These are phyloP conservation scores for Centaurea solstitialis DNA, from an alignment of 129 eudicot species.

Conservation along the genomic window DNA sequence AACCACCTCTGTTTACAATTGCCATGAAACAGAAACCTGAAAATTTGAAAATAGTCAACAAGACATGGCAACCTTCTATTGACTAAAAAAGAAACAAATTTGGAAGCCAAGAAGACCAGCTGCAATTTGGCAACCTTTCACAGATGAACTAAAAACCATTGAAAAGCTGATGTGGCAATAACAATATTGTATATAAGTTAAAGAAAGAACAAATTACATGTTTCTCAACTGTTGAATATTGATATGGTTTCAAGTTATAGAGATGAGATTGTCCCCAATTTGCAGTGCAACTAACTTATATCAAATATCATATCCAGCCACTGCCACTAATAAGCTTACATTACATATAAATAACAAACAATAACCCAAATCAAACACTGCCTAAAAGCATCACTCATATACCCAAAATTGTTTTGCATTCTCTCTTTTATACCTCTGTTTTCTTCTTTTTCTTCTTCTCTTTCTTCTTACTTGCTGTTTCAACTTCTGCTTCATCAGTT, in stretches of 20 bases:
- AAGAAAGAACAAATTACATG: neutral
- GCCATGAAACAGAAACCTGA: neutral
- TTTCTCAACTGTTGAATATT: neutral
- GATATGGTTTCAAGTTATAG: neutral
- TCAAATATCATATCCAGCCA: neutral
- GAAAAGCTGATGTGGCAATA: neutral
- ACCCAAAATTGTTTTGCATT: neutral
- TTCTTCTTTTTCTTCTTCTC: conserved; percentile 54
- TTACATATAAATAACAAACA: neutral
- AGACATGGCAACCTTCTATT: neutral
- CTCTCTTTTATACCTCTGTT: neutral
- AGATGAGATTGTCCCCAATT: neutral
- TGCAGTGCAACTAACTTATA: neutral
- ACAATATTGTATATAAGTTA: neutral
- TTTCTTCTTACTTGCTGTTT: conserved; percentile 35
- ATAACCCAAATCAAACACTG: neutral
- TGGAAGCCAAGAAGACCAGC: neutral
- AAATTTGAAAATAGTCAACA: neutral
- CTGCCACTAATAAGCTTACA: neutral
- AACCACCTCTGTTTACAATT: neutral
- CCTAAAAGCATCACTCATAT: neutral
- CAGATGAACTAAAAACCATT: neutral
- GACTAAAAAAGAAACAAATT: neutral
- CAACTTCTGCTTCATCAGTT: conserved; percentile 38
- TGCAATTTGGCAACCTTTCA: neutral